Conservation (phyloP, 1,139 yeast genomes). For the Lodderomyces elongisporus region DNA sequence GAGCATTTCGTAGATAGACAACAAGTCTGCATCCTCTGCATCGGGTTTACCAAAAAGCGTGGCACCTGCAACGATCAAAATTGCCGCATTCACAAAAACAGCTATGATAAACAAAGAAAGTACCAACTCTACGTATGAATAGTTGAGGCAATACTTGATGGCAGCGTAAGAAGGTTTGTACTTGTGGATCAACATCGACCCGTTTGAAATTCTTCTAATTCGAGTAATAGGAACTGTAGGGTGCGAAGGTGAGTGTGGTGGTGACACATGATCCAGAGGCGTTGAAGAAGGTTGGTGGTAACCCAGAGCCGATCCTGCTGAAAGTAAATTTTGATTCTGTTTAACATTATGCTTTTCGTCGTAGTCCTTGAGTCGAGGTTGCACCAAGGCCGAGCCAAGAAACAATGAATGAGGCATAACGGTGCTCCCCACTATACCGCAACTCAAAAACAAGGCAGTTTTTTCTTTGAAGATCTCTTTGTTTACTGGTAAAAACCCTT, state of each 20-base stretch:
- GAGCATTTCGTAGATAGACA: slow-evolving; percentile 66
- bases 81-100: slow-evolving; percentile 68
- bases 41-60: slow-evolving; percentile 59
- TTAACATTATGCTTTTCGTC: slow-evolving; percentile 45
- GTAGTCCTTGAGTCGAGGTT: slow-evolving; percentile 63
- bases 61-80: slow-evolving; percentile 69
- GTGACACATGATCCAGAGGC: background rate
- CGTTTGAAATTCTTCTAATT: slow-evolving; percentile 32
- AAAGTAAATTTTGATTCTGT: background rate
- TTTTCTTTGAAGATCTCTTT: slow-evolving; percentile 46
- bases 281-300: background rate
- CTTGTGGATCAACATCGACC: slow-evolving; percentile 25
- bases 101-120: slow-evolving; percentile 67
- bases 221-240: slow-evolving; percentile 6
- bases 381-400: slow-evolving; percentile 72
- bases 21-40: slow-evolving; percentile 65
- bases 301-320: background rate
- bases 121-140: slow-evolving; percentile 61
- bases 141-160: slow-evolving; percentile 58
- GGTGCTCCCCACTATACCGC: slow-evolving; percentile 77
- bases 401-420: slow-evolving; percentile 81
- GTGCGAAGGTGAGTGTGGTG: background rate
- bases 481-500: slow-evolving; percentile 57
- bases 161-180: slow-evolving; percentile 67
- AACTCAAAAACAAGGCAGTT: slow-evolving; percentile 59